phyloP scores from a whole-genome alignment of 306 rosid genomes.

The Arachis stenosperma region DNA sequence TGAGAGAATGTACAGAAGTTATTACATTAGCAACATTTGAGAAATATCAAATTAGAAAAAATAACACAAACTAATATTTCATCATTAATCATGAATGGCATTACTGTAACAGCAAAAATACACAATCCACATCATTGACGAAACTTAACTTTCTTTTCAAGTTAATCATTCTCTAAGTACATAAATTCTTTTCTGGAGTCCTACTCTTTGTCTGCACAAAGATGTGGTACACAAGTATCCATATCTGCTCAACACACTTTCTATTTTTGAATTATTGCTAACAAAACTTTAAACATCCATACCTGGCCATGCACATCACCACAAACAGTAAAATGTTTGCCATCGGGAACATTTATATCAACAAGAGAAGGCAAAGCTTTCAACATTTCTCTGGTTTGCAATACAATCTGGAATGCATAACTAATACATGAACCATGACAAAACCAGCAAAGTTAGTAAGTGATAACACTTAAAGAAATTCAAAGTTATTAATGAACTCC shows the following conservation, averaged over 20 bases:
- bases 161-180: too few species aligned
- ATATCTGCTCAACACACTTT: neutral
- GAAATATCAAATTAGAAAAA: neutral
- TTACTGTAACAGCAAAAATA: too few species aligned
- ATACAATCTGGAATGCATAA: constrained; percentile 91
- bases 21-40: too few species aligned
- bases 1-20: neutral
- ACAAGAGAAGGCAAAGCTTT: constrained; percentile 89
- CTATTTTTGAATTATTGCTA: neutral
- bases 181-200: too few species aligned
- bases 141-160: too few species aligned
- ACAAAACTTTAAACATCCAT: neutral
- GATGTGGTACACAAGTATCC: neutral
- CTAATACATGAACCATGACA: constrained; percentile 51
- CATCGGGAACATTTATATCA: constrained; percentile 72
- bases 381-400: constrained; percentile 79
- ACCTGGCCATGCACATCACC: constrained; percentile 99
- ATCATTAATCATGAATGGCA: too few species aligned
- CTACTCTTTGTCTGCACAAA: too few species aligned
- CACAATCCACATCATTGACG: too few species aligned
- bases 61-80: constrained; percentile 1
- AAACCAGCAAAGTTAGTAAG: constrained; percentile 11
- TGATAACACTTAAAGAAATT: constrained; percentile 34
- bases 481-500: neutral
- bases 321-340: constrained; percentile 91